Base-by-base conservation (phyloP, 257 asterid species). In the Solanum rostratum region DNA sequence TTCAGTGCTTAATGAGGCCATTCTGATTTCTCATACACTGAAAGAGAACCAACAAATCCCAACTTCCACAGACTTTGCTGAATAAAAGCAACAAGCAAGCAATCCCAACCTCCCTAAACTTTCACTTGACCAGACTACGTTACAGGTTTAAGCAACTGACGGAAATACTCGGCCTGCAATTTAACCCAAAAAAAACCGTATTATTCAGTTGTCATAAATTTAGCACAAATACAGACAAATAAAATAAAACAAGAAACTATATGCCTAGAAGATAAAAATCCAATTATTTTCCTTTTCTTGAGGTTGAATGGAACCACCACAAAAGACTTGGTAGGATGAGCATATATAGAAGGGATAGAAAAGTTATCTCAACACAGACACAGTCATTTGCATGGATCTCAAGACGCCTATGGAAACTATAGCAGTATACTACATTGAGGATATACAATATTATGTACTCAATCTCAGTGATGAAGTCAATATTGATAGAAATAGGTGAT, bases 91-190 rank as follows among this genome's bases (percentile, higher is more conserved):
- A 81, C 71, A 43, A 81, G 59, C 43, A 59, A 49, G 43, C 37
- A 81, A 81, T 81, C 78, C 84, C 78, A 81, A 62, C 78, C 57
- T 74, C 84, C 63, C 81, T 82, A 82, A 50, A 45, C 79, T 22
- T 19, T 20, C 55, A 52, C 54, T 37, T 22, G 71, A 86, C 13
- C 89, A 76, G 87, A 94, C 97, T 93, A 94, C 97, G 98, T 94
- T 53, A 94, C 98, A 52, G 97, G 98, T 87, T 92, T 94, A 86
- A 94, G 98, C 92, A 94, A 91, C 92, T 94, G 98, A 70, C 98
- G 97, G 89, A 93, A 94, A 88, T 94, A 94, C 85, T 94, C 98
- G 49, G 97, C 98, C 98, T 93, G 97, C 80, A 88, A 83, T 24
- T 69, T 27, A 16, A 16, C 1, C 29, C 1, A 29, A 78, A 27